Percentiles rank a stretch among this genome's conserved stretches.
Evolutionary conservation across 1,284 basidiomycete species (phyloP).

Genomic region (Irpex rosettiformis): DNA sequence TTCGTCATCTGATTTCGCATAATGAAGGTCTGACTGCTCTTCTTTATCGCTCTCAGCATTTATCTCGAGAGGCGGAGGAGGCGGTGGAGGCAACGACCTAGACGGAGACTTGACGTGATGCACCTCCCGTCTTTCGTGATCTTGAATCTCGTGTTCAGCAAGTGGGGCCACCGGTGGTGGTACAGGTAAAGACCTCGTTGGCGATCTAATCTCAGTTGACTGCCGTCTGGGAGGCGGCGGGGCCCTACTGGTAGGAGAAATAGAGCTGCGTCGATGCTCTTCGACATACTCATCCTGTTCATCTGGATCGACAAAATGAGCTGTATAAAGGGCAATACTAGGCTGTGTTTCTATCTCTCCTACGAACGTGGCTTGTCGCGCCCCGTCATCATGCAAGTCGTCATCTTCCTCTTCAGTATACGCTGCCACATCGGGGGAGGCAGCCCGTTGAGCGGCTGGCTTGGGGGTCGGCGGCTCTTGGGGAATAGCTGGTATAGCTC

Average conservation of each 20-base stretch:
- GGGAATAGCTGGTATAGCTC: constrained; percentile 2
- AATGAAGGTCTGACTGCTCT: not conserved
- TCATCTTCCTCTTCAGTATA: not conserved
- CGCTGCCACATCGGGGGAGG: not conserved
- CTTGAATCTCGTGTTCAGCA: not conserved
- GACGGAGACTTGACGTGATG: not conserved
- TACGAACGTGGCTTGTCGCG: not conserved
- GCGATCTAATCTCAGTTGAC: not conserved
- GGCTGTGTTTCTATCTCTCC: not conserved
- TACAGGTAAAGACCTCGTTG: not conserved
- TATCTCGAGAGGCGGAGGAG: not conserved
- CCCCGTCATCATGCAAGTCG: not conserved
- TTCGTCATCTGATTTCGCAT: not conserved
- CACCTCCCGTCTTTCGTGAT: not conserved
- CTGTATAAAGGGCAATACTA: not conserved
- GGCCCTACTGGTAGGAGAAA: not conserved
- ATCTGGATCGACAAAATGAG: not conserved
- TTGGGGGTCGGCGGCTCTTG: not conserved
- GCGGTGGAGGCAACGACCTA: not conserved
- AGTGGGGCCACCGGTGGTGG: not conserved
- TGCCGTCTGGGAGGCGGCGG: not conserved
- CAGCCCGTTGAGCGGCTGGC: not conserved
- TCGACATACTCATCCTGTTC: not conserved
- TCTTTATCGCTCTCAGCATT: not conserved
- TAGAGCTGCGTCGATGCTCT: not conserved